Evolutionary conservation across 106 monocot species (phyloP), one percentile per base, ranked within the genome.

Genomic region (Dendrobium catenatum): DNA sequence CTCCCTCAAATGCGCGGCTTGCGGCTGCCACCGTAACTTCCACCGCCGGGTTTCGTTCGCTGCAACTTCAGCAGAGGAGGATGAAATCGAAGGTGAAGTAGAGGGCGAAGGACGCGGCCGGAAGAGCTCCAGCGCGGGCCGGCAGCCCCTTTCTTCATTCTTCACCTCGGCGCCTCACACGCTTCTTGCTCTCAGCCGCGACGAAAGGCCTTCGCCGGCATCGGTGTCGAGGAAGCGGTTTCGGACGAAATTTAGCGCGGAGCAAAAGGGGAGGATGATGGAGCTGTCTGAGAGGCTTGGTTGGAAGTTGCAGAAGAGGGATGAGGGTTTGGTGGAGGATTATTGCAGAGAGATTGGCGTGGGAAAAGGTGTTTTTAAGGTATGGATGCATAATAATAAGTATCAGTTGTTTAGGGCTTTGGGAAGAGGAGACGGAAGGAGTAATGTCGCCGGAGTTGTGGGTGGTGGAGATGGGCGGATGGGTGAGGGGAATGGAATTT

Each of bases 381-480:
- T 95, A 20, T 92, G 92, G 94, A 95, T 95, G 94, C 92, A 95
- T 82, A 95, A 95, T 82, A 95, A 95, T 85, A 95, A 92, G 86
- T 89, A 89, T 77, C 83, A 74, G 76, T 90, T 88, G 86, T 40
- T 89, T 6, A 76, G 80, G 3, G 44, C 41, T 18, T 15, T 7
- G 42, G 9, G 26, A 19, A 27, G 51, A 48, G 55, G 13, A 5
- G 51, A 15, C 16, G 54, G 37, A 5, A 29, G 22, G 19, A 42
- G 33, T 7, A 51, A 4, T 44, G 77, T 20, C 40, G 54, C 42
- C 54, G 77, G 49, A 8, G 54, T 13, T 49, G 27, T 17, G 41
- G 74, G 43, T 7, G 43, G 37, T 2, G 72, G 33, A 16, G 40
- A 37, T 27, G 72, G 37, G 40, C 13, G 0, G 5, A 72, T 33